These are phyloP conservation scores for Septoria linicola DNA, from an alignment of 2,329 filamentous ascomycete genomes.

Conservation along the genomic window DNA sequence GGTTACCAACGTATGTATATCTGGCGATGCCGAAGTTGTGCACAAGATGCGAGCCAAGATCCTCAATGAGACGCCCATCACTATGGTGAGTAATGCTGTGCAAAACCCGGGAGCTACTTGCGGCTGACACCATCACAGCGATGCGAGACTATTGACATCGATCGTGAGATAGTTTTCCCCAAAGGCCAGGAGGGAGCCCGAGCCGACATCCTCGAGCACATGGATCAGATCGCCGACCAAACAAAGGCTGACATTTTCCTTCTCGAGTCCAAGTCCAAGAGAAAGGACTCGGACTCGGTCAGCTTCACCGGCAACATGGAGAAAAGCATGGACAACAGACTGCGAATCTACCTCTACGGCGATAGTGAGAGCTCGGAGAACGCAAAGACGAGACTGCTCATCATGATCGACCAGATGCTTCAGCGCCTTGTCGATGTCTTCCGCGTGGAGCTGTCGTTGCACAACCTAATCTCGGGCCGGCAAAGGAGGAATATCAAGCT, in stretches of 20 bases:
- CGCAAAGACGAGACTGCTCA: slow-evolving; percentile 91
- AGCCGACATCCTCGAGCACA: slow-evolving; percentile 73
- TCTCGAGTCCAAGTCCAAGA: slow-evolving; percentile 71
- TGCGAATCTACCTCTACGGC: slow-evolving; percentile 90
- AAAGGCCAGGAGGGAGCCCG: slow-evolving; percentile 57
- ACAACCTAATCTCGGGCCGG: slow-evolving; percentile 88
- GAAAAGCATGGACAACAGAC: slow-evolving; percentile 79
- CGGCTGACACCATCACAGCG: slow-evolving; percentile 58
- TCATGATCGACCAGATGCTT: slow-evolving; percentile 93
- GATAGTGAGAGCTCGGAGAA: slow-evolving; percentile 95
- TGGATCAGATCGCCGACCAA: slow-evolving; percentile 81
- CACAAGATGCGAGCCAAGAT: slow-evolving; percentile 87
- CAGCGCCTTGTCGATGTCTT: slow-evolving; percentile 73
- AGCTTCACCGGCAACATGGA: slow-evolving; percentile 76
- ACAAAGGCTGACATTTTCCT: slow-evolving; percentile 97
- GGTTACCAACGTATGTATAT: slow-evolving; percentile 83
- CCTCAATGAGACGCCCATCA: slow-evolving; percentile 86
- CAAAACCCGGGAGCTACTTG: background rate
- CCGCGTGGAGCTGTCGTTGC: slow-evolving; percentile 80
- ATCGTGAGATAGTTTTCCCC: slow-evolving; percentile 82
- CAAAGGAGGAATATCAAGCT: slow-evolving; percentile 97
- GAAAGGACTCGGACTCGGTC: slow-evolving; percentile 73
- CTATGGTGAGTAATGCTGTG: slow-evolving; percentile 66
- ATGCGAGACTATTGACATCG: slow-evolving; percentile 89
- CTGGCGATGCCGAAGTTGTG: slow-evolving; percentile 81